phyloP scores from a whole-genome alignment of 2,329 filamentous ascomycete species.

The Aspergillaceae sp. region DNA sequence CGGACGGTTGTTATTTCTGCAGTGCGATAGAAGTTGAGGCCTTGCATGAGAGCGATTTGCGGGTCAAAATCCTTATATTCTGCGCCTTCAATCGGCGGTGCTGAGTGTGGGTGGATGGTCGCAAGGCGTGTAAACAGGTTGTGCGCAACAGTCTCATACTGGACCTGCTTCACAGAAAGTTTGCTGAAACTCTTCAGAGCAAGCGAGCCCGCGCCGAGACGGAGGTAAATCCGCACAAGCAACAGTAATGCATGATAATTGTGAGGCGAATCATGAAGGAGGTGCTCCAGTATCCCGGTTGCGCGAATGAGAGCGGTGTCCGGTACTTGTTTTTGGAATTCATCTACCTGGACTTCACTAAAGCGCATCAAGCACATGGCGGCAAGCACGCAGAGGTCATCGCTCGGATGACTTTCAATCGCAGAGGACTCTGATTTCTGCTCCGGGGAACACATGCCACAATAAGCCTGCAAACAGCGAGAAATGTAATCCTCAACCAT shows the following conservation, averaged over 20 bases:
- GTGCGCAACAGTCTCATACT: conserved; percentile 41
- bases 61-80: conserved; percentile 37
- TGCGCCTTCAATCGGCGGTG: conserved; percentile 30
- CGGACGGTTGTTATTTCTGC: conserved; percentile 30
- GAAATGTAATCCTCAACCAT: conserved; percentile 30
- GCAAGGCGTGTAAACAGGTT: conserved; percentile 40
- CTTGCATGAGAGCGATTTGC: conserved; percentile 31
- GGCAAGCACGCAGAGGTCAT: conserved; percentile 37
- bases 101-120: conserved; percentile 38
- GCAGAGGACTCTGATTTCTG: conserved; percentile 20
- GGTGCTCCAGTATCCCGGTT: conserved; percentile 31
- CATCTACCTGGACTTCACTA: conserved; percentile 11
- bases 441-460: conserved; percentile 13
- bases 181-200: conserved; percentile 39
- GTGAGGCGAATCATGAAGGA: conserved; percentile 36
- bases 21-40: conserved; percentile 34
- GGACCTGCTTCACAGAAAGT: conserved; percentile 42
- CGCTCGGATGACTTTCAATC: conserved; percentile 37
- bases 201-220: conserved; percentile 38
- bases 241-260: conserved; percentile 40
- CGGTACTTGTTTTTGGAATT: conserved; percentile 13
- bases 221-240: conserved; percentile 36
- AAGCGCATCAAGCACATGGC: conserved; percentile 34
- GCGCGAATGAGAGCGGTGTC: conserved; percentile 29
- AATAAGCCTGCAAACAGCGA: conserved; percentile 31